phyloP scores from a whole-genome alignment of 768 basidiomycete genomes.

The Termitomyces sp. region DNA sequence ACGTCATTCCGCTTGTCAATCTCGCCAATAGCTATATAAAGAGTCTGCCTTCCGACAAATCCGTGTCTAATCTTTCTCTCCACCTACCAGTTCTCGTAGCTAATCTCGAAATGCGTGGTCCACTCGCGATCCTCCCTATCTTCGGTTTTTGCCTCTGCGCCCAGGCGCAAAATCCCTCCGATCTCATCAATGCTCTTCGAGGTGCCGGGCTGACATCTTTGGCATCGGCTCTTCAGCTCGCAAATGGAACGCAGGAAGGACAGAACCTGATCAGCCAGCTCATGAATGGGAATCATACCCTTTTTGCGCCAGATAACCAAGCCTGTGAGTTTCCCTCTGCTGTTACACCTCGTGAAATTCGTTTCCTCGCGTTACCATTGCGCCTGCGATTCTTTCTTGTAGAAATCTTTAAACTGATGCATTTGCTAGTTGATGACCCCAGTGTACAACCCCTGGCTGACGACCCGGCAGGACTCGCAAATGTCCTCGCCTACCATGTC shows the following conservation, averaged over 20 bases:
- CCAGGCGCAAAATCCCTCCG: conserved; percentile 10
- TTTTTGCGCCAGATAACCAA: conserved; percentile 17
- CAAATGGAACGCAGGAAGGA: conserved; percentile 8
- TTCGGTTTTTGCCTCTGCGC: conserved; percentile 6
- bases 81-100: background rate
- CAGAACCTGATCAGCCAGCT: conserved; percentile 8
- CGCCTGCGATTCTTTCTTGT: background rate
- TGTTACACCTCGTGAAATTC: background rate
- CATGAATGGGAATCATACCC: conserved; percentile 12
- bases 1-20: conserved; percentile 7
- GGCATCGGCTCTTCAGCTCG: conserved; percentile 3
- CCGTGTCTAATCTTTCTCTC: background rate
- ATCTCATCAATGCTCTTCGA: conserved; percentile 6
- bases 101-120: conserved; percentile 3
- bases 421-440: conserved; percentile 11
- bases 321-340: conserved; percentile 13
- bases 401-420: background rate
- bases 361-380: background rate
- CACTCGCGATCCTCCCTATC: background rate
- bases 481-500: conserved; percentile 16
- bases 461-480: conserved; percentile 5
- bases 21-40: conserved; percentile 9
- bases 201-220: conserved; percentile 9
- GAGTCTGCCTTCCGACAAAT: background rate
- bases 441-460: background rate